phyloP scores from a whole-genome alignment of 1,139 yeast species.

The Suhomyces maxii region DNA sequence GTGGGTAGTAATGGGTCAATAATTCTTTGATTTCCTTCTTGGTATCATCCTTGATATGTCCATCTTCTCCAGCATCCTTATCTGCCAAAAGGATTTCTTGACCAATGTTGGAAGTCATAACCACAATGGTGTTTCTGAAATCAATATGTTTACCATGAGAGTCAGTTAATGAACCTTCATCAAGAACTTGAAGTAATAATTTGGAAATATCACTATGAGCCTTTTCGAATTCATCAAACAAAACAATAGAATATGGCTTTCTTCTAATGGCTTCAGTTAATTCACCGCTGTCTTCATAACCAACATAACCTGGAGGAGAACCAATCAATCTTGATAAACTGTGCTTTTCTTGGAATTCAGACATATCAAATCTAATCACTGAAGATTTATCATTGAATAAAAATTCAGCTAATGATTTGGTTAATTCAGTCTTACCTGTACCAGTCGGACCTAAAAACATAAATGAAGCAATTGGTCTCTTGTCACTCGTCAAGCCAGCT shows the following conservation, averaged over 20 bases:
- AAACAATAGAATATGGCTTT: slow-evolving; percentile 88
- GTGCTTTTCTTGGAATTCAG: slow-evolving; percentile 95
- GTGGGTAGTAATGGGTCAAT: slow-evolving; percentile 77
- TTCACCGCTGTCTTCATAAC: slow-evolving; percentile 95
- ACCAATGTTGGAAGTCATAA: slow-evolving; percentile 97
- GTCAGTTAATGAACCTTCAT: slow-evolving; percentile 92
- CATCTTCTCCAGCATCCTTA: slow-evolving; percentile 39
- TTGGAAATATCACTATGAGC: slow-evolving; percentile 95
- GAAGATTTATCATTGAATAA: slow-evolving; percentile 85
- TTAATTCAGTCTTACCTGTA: slow-evolving; percentile 94
- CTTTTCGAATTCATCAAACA: slow-evolving; percentile 95
- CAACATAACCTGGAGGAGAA: slow-evolving; percentile 97
- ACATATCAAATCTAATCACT: slow-evolving; percentile 92
- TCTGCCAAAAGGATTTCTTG: slow-evolving; percentile 82
- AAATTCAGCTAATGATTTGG: slow-evolving; percentile 89
- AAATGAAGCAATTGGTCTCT: slow-evolving; percentile 93
- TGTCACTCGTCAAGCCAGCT: slow-evolving; percentile 92
- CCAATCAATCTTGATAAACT: slow-evolving; percentile 88
- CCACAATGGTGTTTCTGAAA: slow-evolving; percentile 89
- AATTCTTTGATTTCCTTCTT: slow-evolving; percentile 61
- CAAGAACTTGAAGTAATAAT: slow-evolving; percentile 83
- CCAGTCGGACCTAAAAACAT: slow-evolving; percentile 98
- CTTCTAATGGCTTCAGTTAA: slow-evolving; percentile 93
- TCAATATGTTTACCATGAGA: slow-evolving; percentile 93
- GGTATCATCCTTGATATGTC: slow-evolving; percentile 49